phyloP scores from a whole-genome alignment of 768 basidiomycete genomes.

The Fomitopsis serialis region DNA sequence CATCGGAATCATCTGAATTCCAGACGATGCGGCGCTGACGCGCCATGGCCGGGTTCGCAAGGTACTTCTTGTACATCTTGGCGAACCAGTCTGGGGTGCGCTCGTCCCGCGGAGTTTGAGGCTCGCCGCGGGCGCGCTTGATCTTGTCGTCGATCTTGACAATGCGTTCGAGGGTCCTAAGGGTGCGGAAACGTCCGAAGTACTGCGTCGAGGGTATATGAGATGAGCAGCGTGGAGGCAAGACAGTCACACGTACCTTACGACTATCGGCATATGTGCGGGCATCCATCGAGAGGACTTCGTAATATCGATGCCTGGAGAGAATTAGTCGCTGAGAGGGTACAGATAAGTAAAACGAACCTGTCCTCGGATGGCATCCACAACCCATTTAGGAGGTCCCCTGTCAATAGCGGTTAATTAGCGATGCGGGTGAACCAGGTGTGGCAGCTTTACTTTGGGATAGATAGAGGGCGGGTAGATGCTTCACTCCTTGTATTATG shows the following conservation, averaged over 20 bases:
- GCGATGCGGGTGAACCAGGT: too few species aligned
- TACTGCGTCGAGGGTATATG: constrained; percentile 23
- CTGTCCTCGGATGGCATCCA: constrained; percentile 24
- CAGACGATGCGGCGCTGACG: constrained; percentile 29
- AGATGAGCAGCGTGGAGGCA: not conserved
- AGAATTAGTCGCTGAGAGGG: not conserved
- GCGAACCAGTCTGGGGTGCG: constrained; percentile 50
- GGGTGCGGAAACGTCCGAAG: constrained; percentile 44
- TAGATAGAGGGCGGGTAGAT: constrained; percentile 32
- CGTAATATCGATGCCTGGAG: constrained; percentile 37
- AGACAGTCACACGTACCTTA: constrained; percentile 19
- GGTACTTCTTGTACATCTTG: constrained; percentile 31
- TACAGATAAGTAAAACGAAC: constrained; percentile 17
- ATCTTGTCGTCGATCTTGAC: constrained; percentile 24
- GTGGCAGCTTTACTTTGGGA: constrained; percentile 5
- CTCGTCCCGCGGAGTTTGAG: constrained; percentile 24
- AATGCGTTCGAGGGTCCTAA: constrained; percentile 43
- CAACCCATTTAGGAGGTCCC: constrained; percentile 19
- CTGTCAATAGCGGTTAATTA: too few species aligned
- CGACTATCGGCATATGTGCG: constrained; percentile 36
- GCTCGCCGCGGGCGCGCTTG: constrained; percentile 1
- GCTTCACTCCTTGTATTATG: constrained; percentile 36
- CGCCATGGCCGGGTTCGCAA: constrained; percentile 19
- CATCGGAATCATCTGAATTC: constrained; percentile 15
- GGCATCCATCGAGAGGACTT: constrained; percentile 41